A percentile compares a stretch with the other conserved stretches of the same genome.
Evolutionary conservation across 2,329 filamentous ascomycete species (phyloP).

Genomic region (Alternaria solani): DNA sequence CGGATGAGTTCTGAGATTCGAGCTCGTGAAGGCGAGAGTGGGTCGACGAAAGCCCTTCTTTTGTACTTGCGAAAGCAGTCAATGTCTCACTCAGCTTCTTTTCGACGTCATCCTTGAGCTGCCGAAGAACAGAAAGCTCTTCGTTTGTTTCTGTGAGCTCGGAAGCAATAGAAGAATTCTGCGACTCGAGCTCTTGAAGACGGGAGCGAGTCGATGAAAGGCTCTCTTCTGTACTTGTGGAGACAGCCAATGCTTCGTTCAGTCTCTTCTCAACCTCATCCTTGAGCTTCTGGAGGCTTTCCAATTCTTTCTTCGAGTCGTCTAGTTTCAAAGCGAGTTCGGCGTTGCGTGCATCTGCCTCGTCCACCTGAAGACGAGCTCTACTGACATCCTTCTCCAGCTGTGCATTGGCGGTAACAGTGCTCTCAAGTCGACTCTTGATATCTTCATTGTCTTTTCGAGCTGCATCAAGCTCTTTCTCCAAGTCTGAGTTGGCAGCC

Average conservation of each 20-base stretch:
- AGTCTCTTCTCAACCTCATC: constrained; percentile 19
- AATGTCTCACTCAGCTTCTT: neutral
- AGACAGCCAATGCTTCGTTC: constrained; percentile 5
- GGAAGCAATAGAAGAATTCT: constrained; percentile 13
- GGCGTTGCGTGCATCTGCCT: constrained; percentile 23
- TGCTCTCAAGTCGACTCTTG: constrained; percentile 18
- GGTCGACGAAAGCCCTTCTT: constrained; percentile 22
- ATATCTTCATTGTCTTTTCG: constrained; percentile 20
- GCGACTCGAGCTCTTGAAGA: constrained; percentile 9
- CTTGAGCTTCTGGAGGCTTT: constrained; percentile 25
- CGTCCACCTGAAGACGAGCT: constrained; percentile 18
- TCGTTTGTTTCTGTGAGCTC: constrained; percentile 8
- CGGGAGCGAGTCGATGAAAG: constrained; percentile 16
- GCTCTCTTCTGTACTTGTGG: constrained; percentile 14
- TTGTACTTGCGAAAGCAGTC: neutral
- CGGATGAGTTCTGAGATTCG: constrained; percentile 16
- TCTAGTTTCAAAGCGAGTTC: constrained; percentile 22
- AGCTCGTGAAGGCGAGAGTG: constrained; percentile 21
- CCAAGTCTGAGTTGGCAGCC: constrained; percentile 24
- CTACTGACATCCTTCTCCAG: constrained; percentile 30
- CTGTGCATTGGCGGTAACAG: constrained; percentile 15
- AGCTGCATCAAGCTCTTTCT: constrained; percentile 28
- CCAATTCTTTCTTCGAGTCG: constrained; percentile 19
- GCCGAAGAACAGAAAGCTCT: constrained; percentile 25
- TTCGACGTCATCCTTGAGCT: constrained; percentile 22